Percentiles rank a stretch among this genome's conserved stretches.
Conservation (phyloP, 1,284 basidiomycete genomes). For the Microbotryum violaceum region DNA sequence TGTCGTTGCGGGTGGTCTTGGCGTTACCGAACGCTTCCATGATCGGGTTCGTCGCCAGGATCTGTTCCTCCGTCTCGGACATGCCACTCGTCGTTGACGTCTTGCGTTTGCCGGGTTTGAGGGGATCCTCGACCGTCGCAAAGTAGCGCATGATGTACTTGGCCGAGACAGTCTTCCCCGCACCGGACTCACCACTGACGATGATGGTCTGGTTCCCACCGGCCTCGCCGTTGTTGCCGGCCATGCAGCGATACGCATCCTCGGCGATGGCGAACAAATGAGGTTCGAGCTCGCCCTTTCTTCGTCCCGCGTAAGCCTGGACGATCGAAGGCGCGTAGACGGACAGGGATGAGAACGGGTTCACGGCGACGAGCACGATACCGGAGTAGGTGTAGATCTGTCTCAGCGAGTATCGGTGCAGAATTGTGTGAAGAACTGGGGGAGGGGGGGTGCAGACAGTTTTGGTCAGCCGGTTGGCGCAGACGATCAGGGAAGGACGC, state of each 20-base stretch:
- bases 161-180: constrained; percentile 97
- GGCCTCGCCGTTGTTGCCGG: constrained; percentile 46
- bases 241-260: constrained; percentile 97
- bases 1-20: constrained; percentile 98
- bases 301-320: constrained; percentile 87
- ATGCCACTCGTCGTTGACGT: constrained; percentile 47
- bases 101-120: constrained; percentile 48
- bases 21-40: constrained; percentile 99
- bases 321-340: constrained; percentile 87
- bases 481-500: background rate
- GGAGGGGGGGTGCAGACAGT: background rate
- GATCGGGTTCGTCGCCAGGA: constrained; percentile 96
- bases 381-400: constrained; percentile 99
- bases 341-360: constrained; percentile 72
- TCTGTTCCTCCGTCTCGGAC: constrained; percentile 94
- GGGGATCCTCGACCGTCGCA: constrained; percentile 88
- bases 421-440: constrained; percentile 88
- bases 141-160: constrained; percentile 99
- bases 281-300: constrained; percentile 91
- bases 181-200: constrained; percentile 97
- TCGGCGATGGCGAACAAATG: constrained; percentile 99
- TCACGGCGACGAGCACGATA: constrained; percentile 94
- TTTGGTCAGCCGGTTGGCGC: background rate
- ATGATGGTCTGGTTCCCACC: constrained; percentile 93
- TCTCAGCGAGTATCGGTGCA: constrained; percentile 92